Evolutionary conservation across 2,329 filamentous ascomycete species (phyloP), one percentile per base, ranked within the genome.

Genomic region (Cryphonectria carpinicola): DNA sequence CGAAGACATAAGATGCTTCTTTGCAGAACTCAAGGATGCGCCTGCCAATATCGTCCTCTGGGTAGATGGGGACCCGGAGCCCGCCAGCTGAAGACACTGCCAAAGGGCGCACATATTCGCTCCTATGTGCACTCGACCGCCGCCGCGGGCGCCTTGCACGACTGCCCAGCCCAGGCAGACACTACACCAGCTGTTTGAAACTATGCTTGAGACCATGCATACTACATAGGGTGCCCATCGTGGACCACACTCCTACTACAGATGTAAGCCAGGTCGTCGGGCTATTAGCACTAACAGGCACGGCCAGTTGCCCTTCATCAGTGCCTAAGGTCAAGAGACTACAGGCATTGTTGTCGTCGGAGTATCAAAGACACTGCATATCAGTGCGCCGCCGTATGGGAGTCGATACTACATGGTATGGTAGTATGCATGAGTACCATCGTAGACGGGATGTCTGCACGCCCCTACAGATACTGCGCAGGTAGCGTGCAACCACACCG

Each of bases 21-120:
- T 86, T 71, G 76, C 74, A 63, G 77, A 76, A n/a, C 72, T 84
- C 77, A 74, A 76, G 4, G 77, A 82, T 71, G 77, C 79, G 67
- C 82, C 82, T 4, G 22, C 39, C 10, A 85, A 86, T 73, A 82
- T 85, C 65, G 83, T 86, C 0, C 76, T 85, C 10, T 86, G 84
- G 84, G 79, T 83, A 0, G 84, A 85, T 72, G 80, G 80, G 7
- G 74, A 71, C 35, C 66, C 69, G 13, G 69, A 71, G 19, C 2
- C 35, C 17, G 32, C 11, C 43, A 39, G 37, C 32, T 65, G 39
- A 71, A 17, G 3, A 43, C 22, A 25, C 4, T 19, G 39, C 61
- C 61, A 11, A 8, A 39, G 7, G 43, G 22, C 35, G 22, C 35
- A n/a, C 6, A 39, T 22, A 4, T 61, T 35, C 25, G 11, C 28